phyloP scores from a whole-genome alignment of 306 rosid genomes.

The Cucurbita argyrosperma region DNA sequence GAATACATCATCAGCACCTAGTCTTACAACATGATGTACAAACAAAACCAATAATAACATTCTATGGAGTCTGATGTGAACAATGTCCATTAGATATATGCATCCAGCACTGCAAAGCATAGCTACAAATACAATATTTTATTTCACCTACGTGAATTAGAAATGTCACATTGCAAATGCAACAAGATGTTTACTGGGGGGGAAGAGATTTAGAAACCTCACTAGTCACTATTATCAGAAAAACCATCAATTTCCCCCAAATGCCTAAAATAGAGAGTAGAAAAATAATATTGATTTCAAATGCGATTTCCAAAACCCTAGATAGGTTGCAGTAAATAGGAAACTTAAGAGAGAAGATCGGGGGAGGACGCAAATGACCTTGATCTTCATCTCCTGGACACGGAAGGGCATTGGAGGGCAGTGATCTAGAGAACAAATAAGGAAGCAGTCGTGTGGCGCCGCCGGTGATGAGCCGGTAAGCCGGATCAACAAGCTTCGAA shows the following conservation, averaged over 20 bases:
- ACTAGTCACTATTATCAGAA: neutral
- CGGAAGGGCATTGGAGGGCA: slow-evolving; percentile 9
- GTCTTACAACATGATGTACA: neutral
- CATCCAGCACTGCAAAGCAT: neutral
- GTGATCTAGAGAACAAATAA: slow-evolving; percentile 25
- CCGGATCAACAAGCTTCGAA: slow-evolving; percentile 68
- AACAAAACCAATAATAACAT: neutral
- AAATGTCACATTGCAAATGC: neutral
- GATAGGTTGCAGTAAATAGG: neutral
- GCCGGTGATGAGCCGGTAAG: slow-evolving; percentile 46
- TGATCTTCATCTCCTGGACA: slow-evolving; percentile 9
- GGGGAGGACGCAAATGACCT: slow-evolving; percentile 16
- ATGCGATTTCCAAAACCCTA: neutral
- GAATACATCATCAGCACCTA: neutral
- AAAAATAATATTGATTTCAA: neutral
- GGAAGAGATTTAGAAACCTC: neutral
- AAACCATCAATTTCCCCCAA: neutral
- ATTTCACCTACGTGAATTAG: neutral
- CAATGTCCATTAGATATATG: neutral
- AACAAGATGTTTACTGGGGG: neutral
- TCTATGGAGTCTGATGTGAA: neutral
- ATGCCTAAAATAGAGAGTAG: neutral
- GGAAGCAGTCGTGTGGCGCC: slow-evolving; percentile 54
- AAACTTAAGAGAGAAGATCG: neutral
- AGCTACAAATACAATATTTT: neutral